Percentiles rank a stretch among this genome's conserved stretches.
These are phyloP conservation scores for Medicago lupulina DNA, from an alignment of 306 rosid species.

Conservation along the genomic window DNA sequence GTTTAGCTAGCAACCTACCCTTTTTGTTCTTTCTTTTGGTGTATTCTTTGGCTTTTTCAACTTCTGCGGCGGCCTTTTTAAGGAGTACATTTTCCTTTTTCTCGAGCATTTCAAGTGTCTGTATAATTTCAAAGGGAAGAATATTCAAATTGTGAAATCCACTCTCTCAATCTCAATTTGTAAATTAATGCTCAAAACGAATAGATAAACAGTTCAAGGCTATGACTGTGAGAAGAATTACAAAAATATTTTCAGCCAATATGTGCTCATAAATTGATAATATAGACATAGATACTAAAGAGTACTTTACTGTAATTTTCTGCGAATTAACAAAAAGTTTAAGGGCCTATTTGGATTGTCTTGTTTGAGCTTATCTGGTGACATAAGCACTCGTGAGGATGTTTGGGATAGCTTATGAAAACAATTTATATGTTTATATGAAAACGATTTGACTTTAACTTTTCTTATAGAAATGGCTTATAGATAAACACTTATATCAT, in stretches of 20 bases:
- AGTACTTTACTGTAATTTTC: not conserved
- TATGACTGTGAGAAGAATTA: not conserved
- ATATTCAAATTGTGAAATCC: conserved; percentile 25
- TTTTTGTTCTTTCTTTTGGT: conserved; percentile 84
- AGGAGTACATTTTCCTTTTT: conserved; percentile 95
- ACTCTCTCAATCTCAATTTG: not conserved
- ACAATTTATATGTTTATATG: too few species aligned
- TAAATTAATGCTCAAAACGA: not conserved
- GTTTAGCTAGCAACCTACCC: conserved; percentile 55
- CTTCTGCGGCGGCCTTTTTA: conserved; percentile 80
- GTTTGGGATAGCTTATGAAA: not conserved
- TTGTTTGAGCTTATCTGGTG: not conserved
- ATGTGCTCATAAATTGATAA: not conserved
- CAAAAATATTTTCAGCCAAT: conserved; percentile 7
- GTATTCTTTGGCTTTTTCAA: conserved; percentile 91
- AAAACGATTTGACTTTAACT: not conserved
- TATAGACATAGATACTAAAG: not conserved
- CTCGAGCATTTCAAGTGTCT: conserved; percentile 99
- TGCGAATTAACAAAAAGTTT: not conserved
- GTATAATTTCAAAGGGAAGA: conserved; percentile 37
- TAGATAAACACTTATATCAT: not conserved
- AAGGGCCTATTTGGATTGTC: not conserved
- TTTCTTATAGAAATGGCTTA: not conserved
- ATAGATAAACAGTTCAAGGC: not conserved
- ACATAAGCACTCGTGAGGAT: not conserved